phyloP scores from a whole-genome alignment of 345 rosid species.

The Microthlaspi erraticum region DNA sequence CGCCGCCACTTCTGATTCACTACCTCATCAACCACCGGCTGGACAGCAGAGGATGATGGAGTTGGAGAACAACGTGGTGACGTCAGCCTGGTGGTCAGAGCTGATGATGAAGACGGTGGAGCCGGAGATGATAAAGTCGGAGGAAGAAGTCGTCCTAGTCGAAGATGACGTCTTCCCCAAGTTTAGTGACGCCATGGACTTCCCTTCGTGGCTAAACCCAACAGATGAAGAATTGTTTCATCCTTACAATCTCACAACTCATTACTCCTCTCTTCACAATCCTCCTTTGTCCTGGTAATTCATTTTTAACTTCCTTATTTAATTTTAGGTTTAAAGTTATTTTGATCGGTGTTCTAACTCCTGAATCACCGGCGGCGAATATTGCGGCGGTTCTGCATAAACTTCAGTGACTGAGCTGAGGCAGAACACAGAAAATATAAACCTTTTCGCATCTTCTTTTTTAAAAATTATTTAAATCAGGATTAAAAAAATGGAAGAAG shows the following conservation, averaged over 20 bases:
- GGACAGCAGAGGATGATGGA: constrained; percentile 24
- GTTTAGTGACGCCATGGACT: constrained; percentile 77
- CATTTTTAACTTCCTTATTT: not conserved
- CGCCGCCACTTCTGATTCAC: constrained; percentile 13
- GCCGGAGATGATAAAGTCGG: constrained; percentile 39
- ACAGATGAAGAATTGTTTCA: constrained; percentile 66
- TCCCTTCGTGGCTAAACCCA: constrained; percentile 82
- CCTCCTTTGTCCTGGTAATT: constrained; percentile 80
- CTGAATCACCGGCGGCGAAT: constrained; percentile 34
- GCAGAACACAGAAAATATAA: constrained; percentile 13
- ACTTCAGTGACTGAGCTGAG: constrained; percentile 33
- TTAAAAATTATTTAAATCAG: not conserved
- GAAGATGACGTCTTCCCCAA: constrained; percentile 63
- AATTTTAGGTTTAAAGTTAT: not conserved
- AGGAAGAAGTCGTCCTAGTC: constrained; percentile 60
- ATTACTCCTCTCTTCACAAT: constrained; percentile 61
- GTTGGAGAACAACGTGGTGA: constrained; percentile 50
- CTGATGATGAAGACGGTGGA: constrained; percentile 40
- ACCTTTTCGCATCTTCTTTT: not conserved
- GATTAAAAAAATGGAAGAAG: constrained; percentile 23
- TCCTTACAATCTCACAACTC: constrained; percentile 55
- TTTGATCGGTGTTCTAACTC: constrained; percentile 1
- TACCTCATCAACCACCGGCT: constrained; percentile 21
- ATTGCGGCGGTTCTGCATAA: constrained; percentile 41
- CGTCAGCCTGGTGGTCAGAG: constrained; percentile 45